A percentile compares a stretch with the other conserved stretches of the same genome.
phyloP scores from a whole-genome alignment of 2,329 filamentous ascomycete genomes.

The Exophiala alcalophila region DNA sequence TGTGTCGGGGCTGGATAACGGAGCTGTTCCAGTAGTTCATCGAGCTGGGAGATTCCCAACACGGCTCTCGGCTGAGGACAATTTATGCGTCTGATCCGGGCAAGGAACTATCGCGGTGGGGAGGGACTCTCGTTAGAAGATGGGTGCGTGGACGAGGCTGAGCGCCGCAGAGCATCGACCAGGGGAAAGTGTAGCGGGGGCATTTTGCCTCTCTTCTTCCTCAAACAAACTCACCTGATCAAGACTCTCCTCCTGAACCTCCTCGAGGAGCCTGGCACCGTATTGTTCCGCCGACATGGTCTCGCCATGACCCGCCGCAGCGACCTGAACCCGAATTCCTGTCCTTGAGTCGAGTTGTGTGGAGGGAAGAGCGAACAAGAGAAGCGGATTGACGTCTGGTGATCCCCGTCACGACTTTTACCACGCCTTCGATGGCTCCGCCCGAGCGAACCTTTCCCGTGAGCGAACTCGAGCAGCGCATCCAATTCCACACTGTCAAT shows the following conservation, averaged over 20 bases:
- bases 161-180: too few species aligned
- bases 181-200: slow-evolving; percentile 5
- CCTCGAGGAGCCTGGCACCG: slow-evolving; percentile 49
- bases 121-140: neutral
- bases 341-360: neutral
- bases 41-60: slow-evolving; percentile 48
- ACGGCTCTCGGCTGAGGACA: slow-evolving; percentile 19
- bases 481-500: slow-evolving; percentile 48
- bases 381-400: neutral
- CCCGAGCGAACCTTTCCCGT: slow-evolving; percentile 53
- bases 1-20: slow-evolving; percentile 27
- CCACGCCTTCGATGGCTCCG: slow-evolving; percentile 51
- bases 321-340: neutral
- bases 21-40: slow-evolving; percentile 43
- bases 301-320: slow-evolving; percentile 19
- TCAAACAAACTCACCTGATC: slow-evolving; percentile 46
- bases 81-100: slow-evolving; percentile 36
- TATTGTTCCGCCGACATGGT: slow-evolving; percentile 26
- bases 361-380: neutral
- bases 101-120: slow-evolving; percentile 39
- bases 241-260: slow-evolving; percentile 50
- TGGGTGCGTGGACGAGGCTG: slow-evolving; percentile 5
- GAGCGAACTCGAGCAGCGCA: slow-evolving; percentile 48
- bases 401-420: neutral
- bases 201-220: neutral